Evolutionary conservation across 2,329 filamentous ascomycete genomes (phyloP), one percentile per base, ranked within the genome.

Genomic region (Lojkania enalia): DNA sequence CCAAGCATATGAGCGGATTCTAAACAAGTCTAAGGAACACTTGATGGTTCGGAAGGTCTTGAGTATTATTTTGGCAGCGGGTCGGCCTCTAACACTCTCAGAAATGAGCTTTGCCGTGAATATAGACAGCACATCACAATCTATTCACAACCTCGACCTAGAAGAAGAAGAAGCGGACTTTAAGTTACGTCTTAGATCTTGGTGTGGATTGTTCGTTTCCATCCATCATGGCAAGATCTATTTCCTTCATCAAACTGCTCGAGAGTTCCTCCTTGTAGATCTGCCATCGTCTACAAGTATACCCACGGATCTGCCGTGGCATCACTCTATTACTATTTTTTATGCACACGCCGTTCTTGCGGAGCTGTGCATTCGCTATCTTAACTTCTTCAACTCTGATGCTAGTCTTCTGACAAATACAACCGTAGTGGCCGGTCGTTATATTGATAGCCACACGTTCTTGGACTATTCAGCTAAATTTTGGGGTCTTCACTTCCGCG

Each of bases 171-270:
- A 44, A 16, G 15, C 39, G 14, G 43, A 49, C 20, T 54, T 54
- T 21, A 46, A 46, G 31, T 36, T 16, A 38, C 45, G 48, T 14
- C 46, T 54, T 29, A 43, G 51, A 16, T 45, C 36, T 20, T 45
- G 41, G 41, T 51, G 51, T 35, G 42, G 46, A 14, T 29, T 54
- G 18, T 54, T 54, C 38, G 32, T 54, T 31, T 49, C 45, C 18
- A 40, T 54, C 16, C 30, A 52, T 14, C 23, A 49, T 15, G 39
- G 35, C 35, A 48, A 38, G 25, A 42, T 54, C 14, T 45, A 51
- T 23, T 49, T 54, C 37, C 42, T 51, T 15, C 48, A 54, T 38
- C 48, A 54, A 33, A 51, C 51, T 2, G 48, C 51, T 20, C 47
- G 47, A 9, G 48, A 51, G 38, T 54, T 51, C 31, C 51, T 54